Percentiles rank a stretch among this genome's conserved stretches.
These are phyloP conservation scores for Coffea canephora DNA, from an alignment of 257 asterid genomes.

Conservation along the genomic window DNA sequence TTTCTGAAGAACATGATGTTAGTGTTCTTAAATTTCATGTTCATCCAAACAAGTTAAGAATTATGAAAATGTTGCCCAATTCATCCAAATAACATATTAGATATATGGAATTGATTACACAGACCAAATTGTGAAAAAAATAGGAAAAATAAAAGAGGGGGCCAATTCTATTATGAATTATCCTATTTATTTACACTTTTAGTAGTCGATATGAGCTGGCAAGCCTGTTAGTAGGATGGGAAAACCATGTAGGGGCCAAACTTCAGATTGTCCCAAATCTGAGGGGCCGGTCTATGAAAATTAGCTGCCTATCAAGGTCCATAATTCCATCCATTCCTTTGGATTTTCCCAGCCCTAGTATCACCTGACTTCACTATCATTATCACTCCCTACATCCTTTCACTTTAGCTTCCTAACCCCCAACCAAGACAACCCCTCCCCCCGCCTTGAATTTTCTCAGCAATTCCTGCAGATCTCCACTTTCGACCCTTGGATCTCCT, in stretches of 20 bases:
- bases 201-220: too few species aligned
- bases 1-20: too few species aligned
- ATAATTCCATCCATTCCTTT: slow-evolving; percentile 19
- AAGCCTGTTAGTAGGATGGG: background rate
- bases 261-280: background rate
- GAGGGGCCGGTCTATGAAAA: slow-evolving; percentile 1
- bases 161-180: too few species aligned
- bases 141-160: too few species aligned
- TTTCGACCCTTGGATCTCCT: slow-evolving; percentile 21
- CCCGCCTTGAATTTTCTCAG: background rate
- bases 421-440: background rate
- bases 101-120: too few species aligned
- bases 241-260: background rate
- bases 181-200: too few species aligned
- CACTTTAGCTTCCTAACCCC: background rate
- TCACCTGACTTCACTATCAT: slow-evolving; percentile 25
- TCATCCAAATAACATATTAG: too few species aligned
- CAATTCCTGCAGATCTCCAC: slow-evolving; percentile 19
- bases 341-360: slow-evolving; percentile 21
- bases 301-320: background rate
- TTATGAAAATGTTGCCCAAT: too few species aligned
- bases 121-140: too few species aligned
- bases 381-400: slow-evolving; percentile 10
- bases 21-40: too few species aligned
- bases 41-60: too few species aligned